Base-by-base conservation (phyloP, 2,329 filamentous ascomycete species). In the Fusarium pilosicola region DNA sequence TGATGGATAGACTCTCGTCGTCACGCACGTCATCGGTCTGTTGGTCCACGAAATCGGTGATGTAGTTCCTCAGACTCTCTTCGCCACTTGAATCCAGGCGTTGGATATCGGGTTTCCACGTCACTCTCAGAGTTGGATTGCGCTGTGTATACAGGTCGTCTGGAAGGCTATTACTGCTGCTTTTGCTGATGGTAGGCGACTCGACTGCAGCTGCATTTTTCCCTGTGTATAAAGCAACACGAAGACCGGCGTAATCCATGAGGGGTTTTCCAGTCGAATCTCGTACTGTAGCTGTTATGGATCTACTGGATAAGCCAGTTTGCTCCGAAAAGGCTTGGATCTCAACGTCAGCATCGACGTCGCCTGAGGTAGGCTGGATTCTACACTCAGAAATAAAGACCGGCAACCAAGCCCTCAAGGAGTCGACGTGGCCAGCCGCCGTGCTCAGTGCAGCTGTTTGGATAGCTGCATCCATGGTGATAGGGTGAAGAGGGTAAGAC, bases 61-160 rank as follows among this genome's bases (percentile, higher is more conserved):
- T 24, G 15, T 34, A 51, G 0, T 5, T 8, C 3, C 12, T 34
- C 12, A 34, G 17, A 20, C 11, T 10, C 3, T 6, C 11, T 2
- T 34, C 22, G 0, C 20, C 9, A 8, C 3, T 24, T 4, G 11
- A 5, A 14, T 34, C 30, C 2, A 51, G 30, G 0, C 48, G 48
- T 0, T 24, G 48, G 0, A 51, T 51, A 3, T 51, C 48, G 3
- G 48, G 48, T 20, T 51, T 51, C 48, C 48, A 51, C 3, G 17
- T 51, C 3, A 51, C 48, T 51, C 48, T 24, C 8, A 51, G 12
- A 24, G 48, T 51, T 34, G 48, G 48, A 4, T 51, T 32, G 3
- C 48, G 48, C 48, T 51, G 48, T 3, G 48, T 51, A 20, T 51
- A 51, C n/a, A 51, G 3, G 30, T 51, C 48, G 12, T 7, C 6